Evolutionary conservation across 306 rosid genomes (phyloP), one percentile per base, ranked within the genome.

Genomic region (Rubus idaeus): DNA sequence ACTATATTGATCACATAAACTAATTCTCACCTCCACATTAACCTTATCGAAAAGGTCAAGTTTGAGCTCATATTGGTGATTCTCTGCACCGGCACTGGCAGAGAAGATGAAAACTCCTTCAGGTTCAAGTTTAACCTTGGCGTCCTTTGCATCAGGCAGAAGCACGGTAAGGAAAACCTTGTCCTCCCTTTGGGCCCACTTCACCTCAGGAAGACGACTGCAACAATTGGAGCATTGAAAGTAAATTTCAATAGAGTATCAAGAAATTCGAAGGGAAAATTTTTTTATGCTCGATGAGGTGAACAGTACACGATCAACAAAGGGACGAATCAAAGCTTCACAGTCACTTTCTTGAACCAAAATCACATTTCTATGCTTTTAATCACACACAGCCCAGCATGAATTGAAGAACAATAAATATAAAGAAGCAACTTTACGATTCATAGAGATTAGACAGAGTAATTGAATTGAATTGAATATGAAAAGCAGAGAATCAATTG

Each of bases 181-280:
- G 87, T 93, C 98, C 41, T 26, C 86, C 83, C 99, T 91, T 87
- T 96, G 93, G 79, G 99, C 97, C 99, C 99, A 96, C 89, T 92
- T 96, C 73, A 96, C 88, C 82, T 96, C 99, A 4, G 99, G 99
- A 90, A 87, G 96, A 86, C 94, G 99, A 85, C 98, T 96, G 79
- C 88, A 75, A 53, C 37, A 39, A 5, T 78, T 9, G 30, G 13
- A 60, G 39, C 41, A 61, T 6, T 30, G 35, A 30, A 30, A 30
- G 35, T 2, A 30, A 30, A 30, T 30, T 30, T 30, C 35, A 30
- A 30, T 39, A 58, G 14, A 21, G 63, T 58, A 58, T 37, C 5
- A 3, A 23, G 49, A 45, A 45, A 45, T 11, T 11, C 8, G 2
- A 1, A 30, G 2, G 35, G 35, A 30, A 26, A 30, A 11, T 45